Conservation (phyloP, 2,329 filamentous ascomycete species). For the Alternaria sp. region DNA sequence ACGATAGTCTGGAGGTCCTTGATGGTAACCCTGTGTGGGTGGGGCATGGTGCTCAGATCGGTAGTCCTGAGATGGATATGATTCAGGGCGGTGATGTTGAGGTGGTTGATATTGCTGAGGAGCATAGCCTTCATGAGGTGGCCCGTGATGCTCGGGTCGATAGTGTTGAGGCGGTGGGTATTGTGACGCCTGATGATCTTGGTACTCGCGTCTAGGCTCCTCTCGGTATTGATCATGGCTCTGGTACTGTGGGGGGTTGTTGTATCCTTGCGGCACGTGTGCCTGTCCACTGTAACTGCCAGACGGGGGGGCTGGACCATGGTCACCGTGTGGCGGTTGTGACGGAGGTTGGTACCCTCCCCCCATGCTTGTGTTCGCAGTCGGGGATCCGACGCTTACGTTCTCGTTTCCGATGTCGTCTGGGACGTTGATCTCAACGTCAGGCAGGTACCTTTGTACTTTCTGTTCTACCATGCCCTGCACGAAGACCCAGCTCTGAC, state of each 20-base stretch:
- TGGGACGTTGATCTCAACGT: constrained; percentile 38
- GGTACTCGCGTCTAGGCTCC: constrained; percentile 1
- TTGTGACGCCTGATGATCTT: constrained; percentile 8
- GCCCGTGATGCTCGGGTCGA: constrained; percentile 6
- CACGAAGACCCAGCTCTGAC: constrained; percentile 40
- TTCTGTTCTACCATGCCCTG: constrained; percentile 41
- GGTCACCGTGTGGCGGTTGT: constrained; percentile 12
- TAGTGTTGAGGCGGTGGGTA: constrained; percentile 1
- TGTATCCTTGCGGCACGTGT: constrained; percentile 4
- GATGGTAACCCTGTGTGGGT: constrained; percentile 4
- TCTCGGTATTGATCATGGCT: constrained; percentile 12
- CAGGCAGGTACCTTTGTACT: constrained; percentile 36
- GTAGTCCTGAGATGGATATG: constrained; percentile 4
- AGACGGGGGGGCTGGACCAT: not conserved
- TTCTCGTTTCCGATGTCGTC: constrained; percentile 41
- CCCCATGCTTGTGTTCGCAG: constrained; percentile 11
- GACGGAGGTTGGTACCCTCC: constrained; percentile 16
- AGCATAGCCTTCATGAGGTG: constrained; percentile 6
- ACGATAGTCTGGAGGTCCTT: not conserved
- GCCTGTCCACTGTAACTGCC: constrained; percentile 8
- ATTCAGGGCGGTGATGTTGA: constrained; percentile 5
- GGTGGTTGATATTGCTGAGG: not conserved
- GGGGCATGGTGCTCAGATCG: constrained; percentile 2
- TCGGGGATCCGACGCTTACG: constrained; percentile 36
- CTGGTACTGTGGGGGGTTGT: constrained; percentile 12